Evolutionary conservation across 1,284 basidiomycete species (phyloP).

Genomic region (Cutaneotrichosporon cyanovorans): DNA sequence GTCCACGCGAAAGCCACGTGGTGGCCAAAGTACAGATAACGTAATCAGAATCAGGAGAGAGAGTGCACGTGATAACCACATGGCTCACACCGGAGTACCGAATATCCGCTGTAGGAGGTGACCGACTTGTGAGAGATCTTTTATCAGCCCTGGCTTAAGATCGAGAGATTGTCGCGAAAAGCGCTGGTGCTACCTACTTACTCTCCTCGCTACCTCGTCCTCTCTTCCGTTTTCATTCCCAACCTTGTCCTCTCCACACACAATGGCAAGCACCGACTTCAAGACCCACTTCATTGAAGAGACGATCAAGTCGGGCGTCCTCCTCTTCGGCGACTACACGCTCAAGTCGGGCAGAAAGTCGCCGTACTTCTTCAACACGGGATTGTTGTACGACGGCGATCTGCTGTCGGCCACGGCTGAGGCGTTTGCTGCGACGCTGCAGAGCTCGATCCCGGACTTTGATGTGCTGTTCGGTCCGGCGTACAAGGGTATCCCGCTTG

Average conservation of each 20-base stretch:
- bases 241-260: neutral
- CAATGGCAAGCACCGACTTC: slow-evolving; percentile 15
- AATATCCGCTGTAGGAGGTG: too few species aligned
- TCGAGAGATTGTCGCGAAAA: too few species aligned
- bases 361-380: slow-evolving; percentile 97
- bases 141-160: too few species aligned
- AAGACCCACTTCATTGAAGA: slow-evolving; percentile 45
- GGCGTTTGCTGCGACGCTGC: slow-evolving; percentile 67
- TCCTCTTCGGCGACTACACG: slow-evolving; percentile 84
- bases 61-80: too few species aligned
- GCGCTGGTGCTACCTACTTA: too few species aligned
- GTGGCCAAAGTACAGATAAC: too few species aligned
- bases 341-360: slow-evolving; percentile 88
- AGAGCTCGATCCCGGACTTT: slow-evolving; percentile 56
- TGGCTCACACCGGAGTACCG: too few species aligned
- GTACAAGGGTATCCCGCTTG: slow-evolving; percentile 96
- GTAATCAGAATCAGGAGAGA: too few species aligned
- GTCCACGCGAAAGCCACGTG: too few species aligned
- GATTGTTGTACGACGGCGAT: slow-evolving; percentile 73
- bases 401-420: slow-evolving; percentile 70
- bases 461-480: slow-evolving; percentile 94
- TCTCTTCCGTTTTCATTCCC: too few species aligned
- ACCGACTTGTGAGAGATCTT: too few species aligned
- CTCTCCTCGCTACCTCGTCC: too few species aligned
- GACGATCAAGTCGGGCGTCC: slow-evolving; percentile 47